A percentile compares a stretch with the other conserved stretches of the same genome.
Conservation (phyloP, 2,329 filamentous ascomycete species). For the Beauveria scarabaeidicola region DNA sequence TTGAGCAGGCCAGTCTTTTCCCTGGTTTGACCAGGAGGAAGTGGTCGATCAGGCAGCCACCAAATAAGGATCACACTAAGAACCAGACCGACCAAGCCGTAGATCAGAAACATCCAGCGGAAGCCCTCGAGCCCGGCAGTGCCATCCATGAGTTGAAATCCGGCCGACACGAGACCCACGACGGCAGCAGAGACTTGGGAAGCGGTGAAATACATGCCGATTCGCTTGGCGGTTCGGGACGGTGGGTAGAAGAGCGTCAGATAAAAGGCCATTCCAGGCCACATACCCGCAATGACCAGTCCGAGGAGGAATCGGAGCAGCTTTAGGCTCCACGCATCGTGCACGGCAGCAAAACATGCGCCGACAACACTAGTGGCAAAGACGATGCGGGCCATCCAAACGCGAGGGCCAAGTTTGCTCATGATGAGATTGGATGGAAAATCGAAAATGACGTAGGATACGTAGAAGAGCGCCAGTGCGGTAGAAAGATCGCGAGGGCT, state of each 20-base stretch:
- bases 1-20: conserved; percentile 43
- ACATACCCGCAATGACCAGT: conserved; percentile 85
- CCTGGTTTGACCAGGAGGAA: conserved; percentile 58
- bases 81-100: conserved; percentile 65
- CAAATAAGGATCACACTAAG: conserved; percentile 69
- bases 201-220: conserved; percentile 84
- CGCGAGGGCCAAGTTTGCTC: conserved; percentile 72
- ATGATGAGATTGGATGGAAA: conserved; percentile 83
- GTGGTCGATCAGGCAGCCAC: conserved; percentile 83
- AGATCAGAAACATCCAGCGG: conserved; percentile 89
- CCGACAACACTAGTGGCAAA: conserved; percentile 80
- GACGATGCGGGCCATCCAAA: conserved; percentile 90
- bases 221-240: conserved; percentile 75
- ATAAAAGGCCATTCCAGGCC: conserved; percentile 92
- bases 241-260: conserved; percentile 88
- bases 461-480: conserved; percentile 81
- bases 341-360: conserved; percentile 72
- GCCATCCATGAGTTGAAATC: conserved; percentile 87
- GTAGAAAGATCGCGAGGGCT: conserved; percentile 72
- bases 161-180: conserved; percentile 80
- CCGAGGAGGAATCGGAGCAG: conserved; percentile 79
- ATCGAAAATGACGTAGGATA: conserved; percentile 85
- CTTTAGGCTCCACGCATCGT: conserved; percentile 78
- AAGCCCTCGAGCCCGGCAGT: conserved; percentile 68
- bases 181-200: conserved; percentile 83